phyloP scores from a whole-genome alignment of 441 rosid species.

The Dalechampia spathulata region DNA sequence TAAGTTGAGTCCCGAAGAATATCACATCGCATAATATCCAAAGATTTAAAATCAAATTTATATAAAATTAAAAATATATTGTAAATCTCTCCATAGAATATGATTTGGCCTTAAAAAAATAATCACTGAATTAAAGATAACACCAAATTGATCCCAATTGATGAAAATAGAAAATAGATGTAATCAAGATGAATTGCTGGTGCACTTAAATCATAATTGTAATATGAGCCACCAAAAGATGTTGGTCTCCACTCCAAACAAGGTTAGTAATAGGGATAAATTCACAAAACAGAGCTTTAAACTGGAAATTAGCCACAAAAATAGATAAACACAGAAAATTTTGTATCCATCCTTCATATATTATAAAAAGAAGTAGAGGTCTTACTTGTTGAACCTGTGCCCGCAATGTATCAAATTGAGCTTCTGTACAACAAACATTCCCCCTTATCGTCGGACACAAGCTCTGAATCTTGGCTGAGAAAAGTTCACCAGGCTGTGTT shows the following conservation, averaged over 20 bases:
- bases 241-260: background rate
- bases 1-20: too few species aligned
- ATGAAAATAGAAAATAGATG: too few species aligned
- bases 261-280: too few species aligned
- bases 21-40: background rate
- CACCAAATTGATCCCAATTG: too few species aligned
- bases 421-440: slow-evolving; percentile 83
- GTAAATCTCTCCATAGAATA: background rate
- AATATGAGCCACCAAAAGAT: background rate
- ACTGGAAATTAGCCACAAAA: background rate
- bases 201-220: too few species aligned
- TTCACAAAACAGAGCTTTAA: background rate
- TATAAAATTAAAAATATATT: background rate
- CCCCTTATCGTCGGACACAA: slow-evolving; percentile 88
- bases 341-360: background rate
- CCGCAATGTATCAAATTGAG: slow-evolving; percentile 72
- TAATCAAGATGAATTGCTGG: too few species aligned
- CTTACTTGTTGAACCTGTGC: slow-evolving; percentile 82
- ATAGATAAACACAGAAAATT: background rate
- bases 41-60: too few species aligned
- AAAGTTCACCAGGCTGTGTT: slow-evolving; percentile 64
- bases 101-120: background rate
- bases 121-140: background rate
- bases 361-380: background rate
- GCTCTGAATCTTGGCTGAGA: slow-evolving; percentile 87